Base-by-base conservation (phyloP, 2,329 filamentous ascomycete species). In the Fusarium staphyleae region DNA sequence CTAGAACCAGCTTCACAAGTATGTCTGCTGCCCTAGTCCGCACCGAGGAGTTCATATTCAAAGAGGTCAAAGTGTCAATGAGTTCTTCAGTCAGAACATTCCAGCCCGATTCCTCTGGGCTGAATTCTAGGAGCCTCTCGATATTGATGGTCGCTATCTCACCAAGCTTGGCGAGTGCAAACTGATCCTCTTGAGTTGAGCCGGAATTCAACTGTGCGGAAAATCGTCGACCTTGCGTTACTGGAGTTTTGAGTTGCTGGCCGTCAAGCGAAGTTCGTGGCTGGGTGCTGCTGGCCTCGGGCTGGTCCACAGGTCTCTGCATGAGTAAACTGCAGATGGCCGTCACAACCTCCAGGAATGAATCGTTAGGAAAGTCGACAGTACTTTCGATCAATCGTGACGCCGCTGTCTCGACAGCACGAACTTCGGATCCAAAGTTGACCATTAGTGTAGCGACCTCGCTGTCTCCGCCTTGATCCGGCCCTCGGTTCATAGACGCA, bases 341-440 rank as follows among this genome's bases (percentile, higher is more conserved):
- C 47, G 81, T 77, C 2, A 98, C 78, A 9, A 98, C 85, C 58
- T 90, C 85, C 5, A 88, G 77, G 65, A 98, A 98, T 0, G 91
- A 81, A 13, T 86, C 81, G 60, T 93, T 92, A 0, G 92, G 91
- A 66, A 96, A 98, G 64, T 97, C 93, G 13, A 89, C 81, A 0
- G 93, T 98, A 73, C 92, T 96, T 70, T 98, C 95, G 52, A 98
- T 87, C 14, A 99, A 79, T 57, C 95, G 86, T 1, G 87, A 86
- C 1, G 92, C 91, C 3, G 95, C 95, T 6, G 89, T 88, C 71
- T 97, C 91, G 0, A 98, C 93, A 26, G 95, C 91, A 54, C 89
- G 85, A 22, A 96, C 89, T 70, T 99, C 95, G 0, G 84, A 80
- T 30, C 85, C 86, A 65, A 98, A 87, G 64, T 90, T 91, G 9